Evolutionary conservation across 2,329 filamentous ascomycete genomes (phyloP).

Genomic region (Talaromyces sp.): DNA sequence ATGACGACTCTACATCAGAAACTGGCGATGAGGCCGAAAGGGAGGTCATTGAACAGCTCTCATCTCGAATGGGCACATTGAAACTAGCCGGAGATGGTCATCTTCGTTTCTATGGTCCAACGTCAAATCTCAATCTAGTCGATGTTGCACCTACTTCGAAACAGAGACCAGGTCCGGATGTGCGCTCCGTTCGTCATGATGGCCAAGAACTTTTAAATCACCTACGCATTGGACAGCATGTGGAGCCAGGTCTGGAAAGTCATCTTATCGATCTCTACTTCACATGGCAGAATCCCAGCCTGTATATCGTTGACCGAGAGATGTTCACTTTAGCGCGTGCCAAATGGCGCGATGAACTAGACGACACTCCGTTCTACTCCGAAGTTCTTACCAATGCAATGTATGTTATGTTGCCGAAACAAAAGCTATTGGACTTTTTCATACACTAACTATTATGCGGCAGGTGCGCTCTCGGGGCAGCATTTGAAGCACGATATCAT

Average conservation of each 20-base stretch:
- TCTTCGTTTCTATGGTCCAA: constrained; percentile 44
- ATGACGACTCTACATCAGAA: constrained; percentile 24
- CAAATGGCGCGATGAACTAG: constrained; percentile 36
- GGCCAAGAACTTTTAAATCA: constrained; percentile 42
- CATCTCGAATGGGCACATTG: constrained; percentile 43
- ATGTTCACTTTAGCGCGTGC: constrained; percentile 36
- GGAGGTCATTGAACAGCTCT: constrained; percentile 44
- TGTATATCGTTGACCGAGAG: constrained; percentile 45
- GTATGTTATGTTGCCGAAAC: constrained; percentile 23
- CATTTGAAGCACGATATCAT: constrained; percentile 44
- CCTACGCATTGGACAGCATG: constrained; percentile 40
- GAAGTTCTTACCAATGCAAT: constrained; percentile 43
- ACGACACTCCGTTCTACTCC: constrained; percentile 41
- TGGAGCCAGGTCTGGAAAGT: constrained; percentile 41
- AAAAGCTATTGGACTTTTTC: no score
- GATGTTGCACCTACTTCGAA: constrained; percentile 35
- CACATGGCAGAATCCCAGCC: constrained; percentile 48
- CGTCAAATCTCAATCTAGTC: constrained; percentile 44
- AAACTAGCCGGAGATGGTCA: constrained; percentile 44
- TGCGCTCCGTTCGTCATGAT: constrained; percentile 37
- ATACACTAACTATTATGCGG: constrained; percentile 11
- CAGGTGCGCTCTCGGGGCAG: constrained; percentile 43
- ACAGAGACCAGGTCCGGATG: constrained; percentile 35
- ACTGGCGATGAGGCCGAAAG: constrained; percentile 38
- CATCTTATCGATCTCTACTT: constrained; percentile 48